Conservation (phyloP, 176 grass and related monocot genomes). For the Triticum dicoccoides region DNA sequence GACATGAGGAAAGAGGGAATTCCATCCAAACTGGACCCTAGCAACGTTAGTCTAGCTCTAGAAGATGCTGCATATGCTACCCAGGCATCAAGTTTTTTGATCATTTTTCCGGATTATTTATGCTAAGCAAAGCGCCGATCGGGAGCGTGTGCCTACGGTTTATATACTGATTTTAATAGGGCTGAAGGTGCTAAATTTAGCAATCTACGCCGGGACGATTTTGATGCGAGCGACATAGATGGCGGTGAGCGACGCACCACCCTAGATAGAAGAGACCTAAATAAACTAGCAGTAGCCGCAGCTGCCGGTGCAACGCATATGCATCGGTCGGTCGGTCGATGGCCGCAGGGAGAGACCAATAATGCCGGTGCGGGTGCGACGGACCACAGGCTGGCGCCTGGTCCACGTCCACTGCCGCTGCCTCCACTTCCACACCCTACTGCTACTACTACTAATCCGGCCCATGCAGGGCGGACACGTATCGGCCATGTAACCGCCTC, state of each 20-base stretch:
- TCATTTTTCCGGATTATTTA: not conserved
- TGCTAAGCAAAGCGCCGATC: not conserved
- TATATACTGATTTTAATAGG: not conserved
- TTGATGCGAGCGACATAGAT: not conserved
- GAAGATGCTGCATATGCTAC: too few relatives aligned
- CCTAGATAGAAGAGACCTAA: too few relatives aligned
- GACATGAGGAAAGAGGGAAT: too few relatives aligned
- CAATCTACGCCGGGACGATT: not conserved
- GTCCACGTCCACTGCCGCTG: not conserved
- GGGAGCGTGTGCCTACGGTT: too few relatives aligned
- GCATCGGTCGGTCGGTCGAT: not conserved
- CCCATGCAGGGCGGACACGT: conserved; percentile 14
- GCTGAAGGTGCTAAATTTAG: not conserved
- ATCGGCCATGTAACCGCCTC: not conserved
- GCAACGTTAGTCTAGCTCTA: too few relatives aligned
- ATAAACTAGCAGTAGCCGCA: not conserved
- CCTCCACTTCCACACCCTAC: too few relatives aligned
- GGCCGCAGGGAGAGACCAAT: not conserved
- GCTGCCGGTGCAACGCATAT: not conserved
- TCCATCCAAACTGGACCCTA: too few relatives aligned
- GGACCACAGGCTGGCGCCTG: not conserved
- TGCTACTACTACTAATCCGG: too few relatives aligned
- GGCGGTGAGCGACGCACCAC: not conserved
- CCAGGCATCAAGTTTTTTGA: too few relatives aligned
- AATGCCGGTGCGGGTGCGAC: not conserved